Conservation (phyloP, 1,284 basidiomycete species). For the Phellopilus nigrolimitatus region DNA sequence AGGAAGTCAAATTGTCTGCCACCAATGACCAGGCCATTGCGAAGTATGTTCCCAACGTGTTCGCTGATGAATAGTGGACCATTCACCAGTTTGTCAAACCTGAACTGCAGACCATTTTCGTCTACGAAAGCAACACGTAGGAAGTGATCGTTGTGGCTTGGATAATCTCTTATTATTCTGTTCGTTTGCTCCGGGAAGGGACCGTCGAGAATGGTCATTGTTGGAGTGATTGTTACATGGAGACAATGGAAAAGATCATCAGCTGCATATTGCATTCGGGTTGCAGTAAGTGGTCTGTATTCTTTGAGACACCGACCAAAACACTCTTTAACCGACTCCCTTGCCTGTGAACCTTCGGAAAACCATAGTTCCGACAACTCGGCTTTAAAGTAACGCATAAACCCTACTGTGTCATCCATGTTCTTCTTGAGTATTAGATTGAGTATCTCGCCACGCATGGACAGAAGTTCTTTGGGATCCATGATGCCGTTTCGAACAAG, state of each 20-base stretch:
- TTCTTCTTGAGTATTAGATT: conserved; percentile 26
- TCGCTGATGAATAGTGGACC: conserved; percentile 39
- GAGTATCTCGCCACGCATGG: neutral
- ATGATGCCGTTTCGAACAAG: conserved; percentile 38
- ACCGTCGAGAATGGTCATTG: conserved; percentile 51
- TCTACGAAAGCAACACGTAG: conserved; percentile 61
- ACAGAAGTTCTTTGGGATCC: conserved; percentile 44
- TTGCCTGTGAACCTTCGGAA: conserved; percentile 25
- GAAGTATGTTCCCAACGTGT: conserved; percentile 40
- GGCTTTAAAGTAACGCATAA: conserved; percentile 41
- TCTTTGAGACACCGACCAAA: conserved; percentile 33
- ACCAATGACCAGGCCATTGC: conserved; percentile 38
- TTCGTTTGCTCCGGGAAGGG: conserved; percentile 64
- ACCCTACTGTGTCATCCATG: conserved; percentile 32
- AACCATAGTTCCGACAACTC: conserved; percentile 29
- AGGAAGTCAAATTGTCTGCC: conserved; percentile 37
- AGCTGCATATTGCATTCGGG: conserved; percentile 27
- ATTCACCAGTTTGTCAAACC: conserved; percentile 49
- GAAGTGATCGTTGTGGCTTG: conserved; percentile 48
- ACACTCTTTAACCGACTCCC: conserved; percentile 31
- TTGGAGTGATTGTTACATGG: conserved; percentile 57
- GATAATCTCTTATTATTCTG: conserved; percentile 52
- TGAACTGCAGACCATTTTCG: conserved; percentile 46
- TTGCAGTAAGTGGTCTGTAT: conserved; percentile 22
- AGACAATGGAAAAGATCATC: conserved; percentile 48